phyloP scores from a whole-genome alignment of 2,329 filamentous ascomycete genomes.

The Arthrobotrys sphaeroides region DNA sequence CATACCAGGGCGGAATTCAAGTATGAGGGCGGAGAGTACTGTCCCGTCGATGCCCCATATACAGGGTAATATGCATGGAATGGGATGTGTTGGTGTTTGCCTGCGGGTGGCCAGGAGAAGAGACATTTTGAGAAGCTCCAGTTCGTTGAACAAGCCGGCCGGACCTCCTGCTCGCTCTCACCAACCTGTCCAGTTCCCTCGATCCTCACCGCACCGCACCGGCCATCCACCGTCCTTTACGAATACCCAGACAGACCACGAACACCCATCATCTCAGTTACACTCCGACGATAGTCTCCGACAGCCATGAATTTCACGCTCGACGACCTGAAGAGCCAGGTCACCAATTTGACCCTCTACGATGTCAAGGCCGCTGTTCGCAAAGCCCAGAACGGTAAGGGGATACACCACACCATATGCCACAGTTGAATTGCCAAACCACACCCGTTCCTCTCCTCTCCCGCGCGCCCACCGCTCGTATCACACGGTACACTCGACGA shows the following conservation, averaged over 20 bases:
- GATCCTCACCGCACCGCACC: background rate
- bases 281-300: constrained; percentile 2
- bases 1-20: no score
- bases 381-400: constrained; percentile 91
- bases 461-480: constrained; percentile 33
- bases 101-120: constrained; percentile 27
- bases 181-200: constrained; percentile 29
- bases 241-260: background rate
- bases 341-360: constrained; percentile 91
- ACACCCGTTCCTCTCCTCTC: constrained; percentile 9
- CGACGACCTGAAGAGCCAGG: constrained; percentile 82
- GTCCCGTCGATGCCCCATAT: background rate
- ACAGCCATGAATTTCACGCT: constrained; percentile 63
- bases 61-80: background rate
- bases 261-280: background rate
- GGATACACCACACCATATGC: constrained; percentile 16
- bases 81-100: constrained; percentile 47
- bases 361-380: constrained; percentile 93
- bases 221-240: no score
- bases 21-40: no score
- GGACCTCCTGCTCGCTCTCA: constrained; percentile 26
- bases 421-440: constrained; percentile 2
- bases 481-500: constrained; percentile 30
- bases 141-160: constrained; percentile 22
- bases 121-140: constrained; percentile 54